phyloP scores from a whole-genome alignment of 139 green algal species.

The Chlamydomonas incerta region DNA sequence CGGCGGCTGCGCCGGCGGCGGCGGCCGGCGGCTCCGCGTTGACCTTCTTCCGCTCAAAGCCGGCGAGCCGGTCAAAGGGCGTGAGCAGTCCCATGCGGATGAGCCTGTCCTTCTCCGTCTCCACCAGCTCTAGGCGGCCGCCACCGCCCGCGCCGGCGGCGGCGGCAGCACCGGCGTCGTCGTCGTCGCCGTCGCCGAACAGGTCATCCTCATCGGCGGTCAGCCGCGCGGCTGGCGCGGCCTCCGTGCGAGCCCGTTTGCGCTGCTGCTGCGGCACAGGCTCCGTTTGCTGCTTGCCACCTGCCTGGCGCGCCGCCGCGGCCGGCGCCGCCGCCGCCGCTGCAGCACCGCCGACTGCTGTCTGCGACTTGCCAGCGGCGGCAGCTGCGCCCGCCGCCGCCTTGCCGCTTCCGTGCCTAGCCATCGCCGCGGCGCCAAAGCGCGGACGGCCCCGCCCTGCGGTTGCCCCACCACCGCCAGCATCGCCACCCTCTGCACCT shows the following conservation, averaged over 20 bases:
- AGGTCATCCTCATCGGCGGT: background rate
- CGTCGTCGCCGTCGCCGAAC: background rate
- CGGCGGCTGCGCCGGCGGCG: background rate
- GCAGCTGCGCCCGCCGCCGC: no score
- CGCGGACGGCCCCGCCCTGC: no score
- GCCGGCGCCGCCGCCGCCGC: no score
- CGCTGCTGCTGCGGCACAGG: no score
- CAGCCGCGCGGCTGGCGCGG: background rate
- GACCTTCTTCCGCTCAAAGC: slow-evolving; percentile 78
- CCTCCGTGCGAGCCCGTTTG: background rate
- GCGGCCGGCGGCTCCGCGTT: slow-evolving; percentile 26
- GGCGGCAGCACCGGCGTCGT: background rate
- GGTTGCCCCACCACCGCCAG: no score
- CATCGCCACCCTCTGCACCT: background rate
- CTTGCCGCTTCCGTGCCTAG: no score
- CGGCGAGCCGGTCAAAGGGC: slow-evolving; percentile 85
- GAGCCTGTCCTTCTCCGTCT: slow-evolving; percentile 88
- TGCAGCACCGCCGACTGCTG: no score
- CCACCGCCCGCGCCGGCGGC: no score
- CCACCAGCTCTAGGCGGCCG: slow-evolving; percentile 58
- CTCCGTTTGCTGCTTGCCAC: no score
- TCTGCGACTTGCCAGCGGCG: no score
- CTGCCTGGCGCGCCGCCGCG: no score
- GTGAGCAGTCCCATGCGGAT: slow-evolving; percentile 90
- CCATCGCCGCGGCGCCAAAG: no score